phyloP scores from a whole-genome alignment of 164 flowering plant species.

The Santalum album region DNA sequence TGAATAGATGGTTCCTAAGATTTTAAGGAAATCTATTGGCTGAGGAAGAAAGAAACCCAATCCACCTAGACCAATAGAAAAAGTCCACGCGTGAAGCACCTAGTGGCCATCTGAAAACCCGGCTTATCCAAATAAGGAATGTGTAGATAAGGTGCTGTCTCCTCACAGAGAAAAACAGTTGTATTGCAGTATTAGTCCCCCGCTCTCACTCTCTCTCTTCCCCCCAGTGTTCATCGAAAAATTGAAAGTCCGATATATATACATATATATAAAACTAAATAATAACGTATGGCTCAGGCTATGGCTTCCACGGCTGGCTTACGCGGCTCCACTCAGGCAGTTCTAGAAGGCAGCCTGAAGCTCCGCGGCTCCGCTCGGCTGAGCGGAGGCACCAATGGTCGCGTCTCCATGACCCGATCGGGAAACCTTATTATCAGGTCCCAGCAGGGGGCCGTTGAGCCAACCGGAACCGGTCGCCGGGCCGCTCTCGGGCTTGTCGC shows the following conservation, averaged over 20 bases:
- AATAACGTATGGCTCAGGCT: slow-evolving; percentile 60
- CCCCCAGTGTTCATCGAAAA: no score
- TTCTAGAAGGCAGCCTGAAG: slow-evolving; percentile 62
- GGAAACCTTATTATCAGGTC: slow-evolving; percentile 43
- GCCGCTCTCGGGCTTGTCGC: slow-evolving; percentile 73
- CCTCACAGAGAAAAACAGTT: no score
- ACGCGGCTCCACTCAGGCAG: slow-evolving; percentile 60
- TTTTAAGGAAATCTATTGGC: no score
- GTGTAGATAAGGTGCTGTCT: slow-evolving; percentile 33
- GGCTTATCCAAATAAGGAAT: slow-evolving; percentile 32
- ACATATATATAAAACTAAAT: slow-evolving; percentile 2
- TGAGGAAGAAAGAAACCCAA: slow-evolving; percentile 10
- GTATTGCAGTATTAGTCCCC: no score
- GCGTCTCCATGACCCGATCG: slow-evolving; percentile 22
- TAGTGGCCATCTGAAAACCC: slow-evolving; percentile 27
- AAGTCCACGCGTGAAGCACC: slow-evolving; percentile 21
- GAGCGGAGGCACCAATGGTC: slow-evolving; percentile 18
- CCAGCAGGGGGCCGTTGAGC: slow-evolving; percentile 39
- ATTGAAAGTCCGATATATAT: no score
- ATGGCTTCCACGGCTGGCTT: slow-evolving; percentile 91
- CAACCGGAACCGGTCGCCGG: slow-evolving; percentile 59
- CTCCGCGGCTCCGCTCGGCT: slow-evolving; percentile 43
- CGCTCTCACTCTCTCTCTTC: no score
- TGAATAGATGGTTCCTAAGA: no score
- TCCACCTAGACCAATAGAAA: slow-evolving; percentile 18